Evolutionary conservation across 441 rosid species (phyloP), one percentile per base, ranked within the genome.

Genomic region (Isatis lusitanica): DNA sequence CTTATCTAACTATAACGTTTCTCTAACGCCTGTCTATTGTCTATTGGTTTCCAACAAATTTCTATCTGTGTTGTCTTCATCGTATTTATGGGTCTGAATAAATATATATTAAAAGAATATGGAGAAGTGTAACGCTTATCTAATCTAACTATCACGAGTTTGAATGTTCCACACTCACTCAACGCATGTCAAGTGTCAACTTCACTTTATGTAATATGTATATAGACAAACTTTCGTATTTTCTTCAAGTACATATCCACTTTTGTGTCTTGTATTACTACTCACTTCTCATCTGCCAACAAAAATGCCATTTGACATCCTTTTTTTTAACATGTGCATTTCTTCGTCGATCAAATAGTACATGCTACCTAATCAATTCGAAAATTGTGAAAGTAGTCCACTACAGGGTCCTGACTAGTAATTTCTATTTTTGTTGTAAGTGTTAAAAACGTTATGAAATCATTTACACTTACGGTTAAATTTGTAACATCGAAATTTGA

Each of bases 101-200:
- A 21, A 21, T 21, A 21, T 21, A 21, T 21, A 21, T 21, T 21
- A 21, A 21, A 21, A 21, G 2, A 48, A 48, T 48, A 48, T 18
- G 30, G 38, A 15, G 8, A 50, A 21, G 58, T 50, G 58, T 65
- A 65, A 48, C 33, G 35, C 46, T 65, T 65, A 65, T 48, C 70
- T 21, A 44, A 56, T 56, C 38, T 21, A 21, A 21, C 24, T 28
- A 18, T 65, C 46, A 31, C 40, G 33, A 47, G 43, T 10, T 64
- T 64, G 57, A 33, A 47, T 64, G 6, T 47, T 64, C 31, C 7
- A 62, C 36, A 12, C 1, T 42, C 36, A 33, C 7, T 5, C 21
- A 24, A 42, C 3, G 17, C 17, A 30, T 28, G 40, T 44, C 40
- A 28, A 38, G 15, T 28, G 40, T 44, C 40, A 28, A 38, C 12